Conservation (phyloP, 257 asterid species). For the Salvia hispanica region DNA sequence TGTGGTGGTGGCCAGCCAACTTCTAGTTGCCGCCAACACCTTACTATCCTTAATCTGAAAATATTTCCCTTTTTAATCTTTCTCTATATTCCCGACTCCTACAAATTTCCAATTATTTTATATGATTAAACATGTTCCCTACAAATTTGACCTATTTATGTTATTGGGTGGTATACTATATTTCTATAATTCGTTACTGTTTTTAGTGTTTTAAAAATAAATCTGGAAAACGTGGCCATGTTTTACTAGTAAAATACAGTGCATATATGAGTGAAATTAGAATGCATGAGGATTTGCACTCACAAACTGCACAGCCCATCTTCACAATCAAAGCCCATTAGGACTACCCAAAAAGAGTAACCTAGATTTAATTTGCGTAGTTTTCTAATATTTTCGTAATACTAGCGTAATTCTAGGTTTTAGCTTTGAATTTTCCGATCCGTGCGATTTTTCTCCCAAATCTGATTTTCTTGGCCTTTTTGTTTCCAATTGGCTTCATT, state of each 20-base stretch:
- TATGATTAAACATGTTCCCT: conserved; percentile 1
- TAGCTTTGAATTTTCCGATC: conserved; percentile 38
- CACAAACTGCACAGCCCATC: no score
- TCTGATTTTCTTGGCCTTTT: not conserved
- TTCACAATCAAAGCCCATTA: no score
- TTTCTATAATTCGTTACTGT: no score
- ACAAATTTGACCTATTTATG: not conserved
- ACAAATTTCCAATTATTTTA: conserved; percentile 1
- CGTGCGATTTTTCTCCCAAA: conserved; percentile 22
- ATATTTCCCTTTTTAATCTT: not conserved
- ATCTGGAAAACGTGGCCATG: no score
- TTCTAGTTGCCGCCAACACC: conserved; percentile 2
- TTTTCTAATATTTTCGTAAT: no score
- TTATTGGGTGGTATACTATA: no score
- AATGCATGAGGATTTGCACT: no score
- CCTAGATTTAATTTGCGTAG: not conserved
- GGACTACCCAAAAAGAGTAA: not conserved
- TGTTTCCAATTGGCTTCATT: not conserved
- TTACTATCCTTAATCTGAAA: conserved; percentile 3
- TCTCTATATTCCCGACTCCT: not conserved
- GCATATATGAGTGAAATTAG: no score
- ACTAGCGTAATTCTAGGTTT: conserved; percentile 50
- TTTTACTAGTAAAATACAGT: no score
- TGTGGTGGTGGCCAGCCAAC: conserved; percentile 27
- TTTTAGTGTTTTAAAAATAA: no score